These are phyloP conservation scores for Plasmodium vinckei DNA, from an alignment of 169 alveolate genomes.

Conservation along the genomic window DNA sequence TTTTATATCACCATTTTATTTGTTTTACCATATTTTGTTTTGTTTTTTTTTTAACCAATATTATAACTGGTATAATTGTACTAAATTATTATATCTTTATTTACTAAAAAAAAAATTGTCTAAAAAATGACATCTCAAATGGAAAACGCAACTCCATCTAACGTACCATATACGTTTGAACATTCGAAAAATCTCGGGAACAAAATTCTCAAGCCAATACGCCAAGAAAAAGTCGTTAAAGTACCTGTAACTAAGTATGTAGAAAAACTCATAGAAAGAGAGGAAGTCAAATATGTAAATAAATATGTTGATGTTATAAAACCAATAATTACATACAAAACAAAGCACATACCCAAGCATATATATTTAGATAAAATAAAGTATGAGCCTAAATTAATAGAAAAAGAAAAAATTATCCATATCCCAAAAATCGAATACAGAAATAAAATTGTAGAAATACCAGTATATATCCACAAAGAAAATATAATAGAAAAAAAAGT, in stretches of 20 bases:
- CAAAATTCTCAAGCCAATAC: conserved; percentile 73
- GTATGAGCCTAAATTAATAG: conserved; percentile 62
- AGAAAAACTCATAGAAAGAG: conserved; percentile 71
- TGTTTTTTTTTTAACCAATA: neutral
- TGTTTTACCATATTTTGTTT: conserved; percentile 4
- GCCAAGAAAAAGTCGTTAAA: conserved; percentile 69
- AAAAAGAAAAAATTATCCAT: conserved; percentile 71
- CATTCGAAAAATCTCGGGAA: conserved; percentile 59
- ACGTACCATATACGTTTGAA: conserved; percentile 57
- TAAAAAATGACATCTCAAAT: conserved; percentile 45
- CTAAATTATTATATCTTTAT: conserved; percentile 12
- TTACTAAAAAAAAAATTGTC: conserved; percentile 19
- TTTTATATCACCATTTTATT: neutral
- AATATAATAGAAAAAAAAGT: conserved; percentile 71
- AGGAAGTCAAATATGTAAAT: conserved; percentile 67
- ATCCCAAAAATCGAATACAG: conserved; percentile 74
- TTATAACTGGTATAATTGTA: conserved; percentile 5
- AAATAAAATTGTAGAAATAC: conserved; percentile 74
- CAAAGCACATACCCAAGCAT: conserved; percentile 69
- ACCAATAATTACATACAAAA: conserved; percentile 71
- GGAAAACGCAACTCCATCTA: conserved; percentile 6
- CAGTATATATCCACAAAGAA: conserved; percentile 69
- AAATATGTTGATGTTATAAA: conserved; percentile 71
- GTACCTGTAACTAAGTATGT: conserved; percentile 74
- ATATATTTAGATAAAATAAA: conserved; percentile 74